These are phyloP conservation scores for Epithele typhae DNA, from an alignment of 768 basidiomycete genomes.

Conservation along the genomic window DNA sequence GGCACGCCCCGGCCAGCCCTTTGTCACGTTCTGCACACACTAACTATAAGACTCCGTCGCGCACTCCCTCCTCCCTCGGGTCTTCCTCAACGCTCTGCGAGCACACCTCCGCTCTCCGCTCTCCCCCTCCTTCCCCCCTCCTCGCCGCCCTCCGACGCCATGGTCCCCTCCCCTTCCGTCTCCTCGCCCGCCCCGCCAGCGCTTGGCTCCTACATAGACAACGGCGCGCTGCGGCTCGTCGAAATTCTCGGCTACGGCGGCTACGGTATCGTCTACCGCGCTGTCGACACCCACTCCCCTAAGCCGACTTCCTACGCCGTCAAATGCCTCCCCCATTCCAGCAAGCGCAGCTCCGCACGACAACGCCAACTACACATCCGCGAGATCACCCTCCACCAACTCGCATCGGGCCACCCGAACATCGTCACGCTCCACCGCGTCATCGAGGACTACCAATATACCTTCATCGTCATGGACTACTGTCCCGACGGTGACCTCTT, in stretches of 20 bases:
- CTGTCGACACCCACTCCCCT: slow-evolving; percentile 49
- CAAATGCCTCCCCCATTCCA: slow-evolving; percentile 76
- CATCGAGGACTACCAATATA: slow-evolving; percentile 74
- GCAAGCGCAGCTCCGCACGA: slow-evolving; percentile 42
- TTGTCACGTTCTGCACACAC: slow-evolving; percentile 24
- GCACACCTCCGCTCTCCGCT: slow-evolving; percentile 17
- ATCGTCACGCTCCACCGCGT: slow-evolving; percentile 89
- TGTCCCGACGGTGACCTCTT: slow-evolving; percentile 90
- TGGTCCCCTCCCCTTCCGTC: slow-evolving; percentile 27
- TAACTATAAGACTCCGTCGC: slow-evolving; percentile 22
- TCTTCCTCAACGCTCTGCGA: slow-evolving; percentile 24
- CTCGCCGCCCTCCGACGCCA: slow-evolving; percentile 10
- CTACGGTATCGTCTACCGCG: slow-evolving; percentile 94
- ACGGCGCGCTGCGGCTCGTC: slow-evolving; percentile 75
- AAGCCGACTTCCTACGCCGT: slow-evolving; percentile 73
- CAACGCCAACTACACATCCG: slow-evolving; percentile 79
- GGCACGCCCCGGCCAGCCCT: slow-evolving; percentile 28
- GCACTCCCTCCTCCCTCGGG: slow-evolving; percentile 18
- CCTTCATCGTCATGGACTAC: slow-evolving; percentile 93
- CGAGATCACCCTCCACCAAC: slow-evolving; percentile 80
- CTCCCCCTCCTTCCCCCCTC: slow-evolving; percentile 8
- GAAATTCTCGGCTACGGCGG: slow-evolving; percentile 90
- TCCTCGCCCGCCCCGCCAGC: slow-evolving; percentile 44
- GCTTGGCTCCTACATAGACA: slow-evolving; percentile 80
- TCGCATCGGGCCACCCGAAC: slow-evolving; percentile 69